A percentile compares a stretch with the other conserved stretches of the same genome.
phyloP scores from a whole-genome alignment of 2,329 filamentous ascomycete genomes.

The Plenodomus biglobosus region DNA sequence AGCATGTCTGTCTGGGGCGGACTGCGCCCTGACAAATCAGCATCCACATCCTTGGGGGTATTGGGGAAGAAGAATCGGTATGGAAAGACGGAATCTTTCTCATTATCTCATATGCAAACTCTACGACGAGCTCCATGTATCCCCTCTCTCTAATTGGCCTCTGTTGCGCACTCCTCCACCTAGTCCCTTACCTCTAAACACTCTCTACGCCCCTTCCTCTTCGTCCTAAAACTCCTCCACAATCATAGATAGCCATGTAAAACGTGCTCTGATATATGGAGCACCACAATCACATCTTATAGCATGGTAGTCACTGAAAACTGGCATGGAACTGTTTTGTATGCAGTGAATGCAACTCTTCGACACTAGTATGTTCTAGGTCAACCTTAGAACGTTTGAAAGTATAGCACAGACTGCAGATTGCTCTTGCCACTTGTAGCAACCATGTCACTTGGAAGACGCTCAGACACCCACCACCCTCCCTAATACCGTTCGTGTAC shows the following conservation, averaged over 20 bases:
- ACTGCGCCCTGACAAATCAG: constrained; percentile 23
- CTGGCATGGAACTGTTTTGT: too few species aligned
- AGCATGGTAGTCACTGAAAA: too few species aligned
- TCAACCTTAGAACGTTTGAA: too few species aligned
- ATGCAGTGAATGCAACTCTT: too few species aligned
- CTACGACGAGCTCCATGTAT: constrained; percentile 11
- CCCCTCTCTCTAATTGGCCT: constrained; percentile 20
- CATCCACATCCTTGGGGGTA: constrained; percentile 23
- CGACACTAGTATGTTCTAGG: too few species aligned
- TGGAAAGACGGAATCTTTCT: constrained; percentile 15
- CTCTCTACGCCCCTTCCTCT: constrained; percentile 11
- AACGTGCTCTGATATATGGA: background rate
- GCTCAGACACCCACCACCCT: background rate
- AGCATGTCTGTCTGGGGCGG: constrained; percentile 33
- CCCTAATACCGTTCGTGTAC: background rate
- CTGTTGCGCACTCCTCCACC: constrained; percentile 12
- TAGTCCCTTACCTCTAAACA: constrained; percentile 6
- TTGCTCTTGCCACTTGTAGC: background rate
- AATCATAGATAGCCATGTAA: background rate
- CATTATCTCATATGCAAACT: constrained; percentile 12
- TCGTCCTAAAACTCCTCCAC: constrained; percentile 2
- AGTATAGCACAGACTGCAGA: background rate
- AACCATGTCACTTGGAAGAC: background rate
- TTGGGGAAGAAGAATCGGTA: constrained; percentile 19
- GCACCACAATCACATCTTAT: background rate